Conservation (phyloP, 2,329 filamentous ascomycete species). For the Clarireedia paspali region DNA sequence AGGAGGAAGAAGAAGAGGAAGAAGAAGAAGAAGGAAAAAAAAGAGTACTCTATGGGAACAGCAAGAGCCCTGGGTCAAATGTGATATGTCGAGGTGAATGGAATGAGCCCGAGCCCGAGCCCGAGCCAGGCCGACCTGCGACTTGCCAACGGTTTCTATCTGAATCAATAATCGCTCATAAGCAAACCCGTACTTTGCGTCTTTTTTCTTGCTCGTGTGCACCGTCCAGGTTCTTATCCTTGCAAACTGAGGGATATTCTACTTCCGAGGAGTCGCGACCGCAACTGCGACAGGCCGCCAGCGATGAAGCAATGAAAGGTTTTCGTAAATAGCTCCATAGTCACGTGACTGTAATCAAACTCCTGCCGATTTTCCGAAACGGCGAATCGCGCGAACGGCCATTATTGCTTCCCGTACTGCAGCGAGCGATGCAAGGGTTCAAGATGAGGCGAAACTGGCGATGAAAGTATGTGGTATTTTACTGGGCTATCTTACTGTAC, state of each 20-base stretch:
- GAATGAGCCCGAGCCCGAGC: too few species aligned
- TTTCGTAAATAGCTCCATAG: neutral
- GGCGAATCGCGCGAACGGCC: neutral
- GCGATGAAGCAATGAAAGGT: neutral
- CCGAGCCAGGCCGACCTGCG: neutral
- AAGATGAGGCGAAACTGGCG: constrained; percentile 1
- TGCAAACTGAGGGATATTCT: constrained; percentile 7
- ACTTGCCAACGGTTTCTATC: neutral
- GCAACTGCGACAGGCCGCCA: neutral
- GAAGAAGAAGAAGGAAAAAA: too few species aligned
- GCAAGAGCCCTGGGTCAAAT: too few species aligned
- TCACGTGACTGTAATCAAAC: neutral
- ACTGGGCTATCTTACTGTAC: neutral
- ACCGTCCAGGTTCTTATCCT: neutral
- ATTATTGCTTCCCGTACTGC: neutral
- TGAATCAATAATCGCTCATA: neutral
- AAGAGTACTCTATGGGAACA: too few species aligned
- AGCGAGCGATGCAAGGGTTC: neutral
- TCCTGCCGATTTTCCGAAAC: neutral
- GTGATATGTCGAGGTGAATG: too few species aligned
- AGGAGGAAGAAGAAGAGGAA: too few species aligned
- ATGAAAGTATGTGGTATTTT: neutral
- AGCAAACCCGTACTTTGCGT: neutral
- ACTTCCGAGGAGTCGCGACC: neutral
- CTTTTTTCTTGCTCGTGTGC: neutral